These are phyloP conservation scores for Aspergillaceae sp. DNA, from an alignment of 2,329 filamentous ascomycete species.

Conservation along the genomic window DNA sequence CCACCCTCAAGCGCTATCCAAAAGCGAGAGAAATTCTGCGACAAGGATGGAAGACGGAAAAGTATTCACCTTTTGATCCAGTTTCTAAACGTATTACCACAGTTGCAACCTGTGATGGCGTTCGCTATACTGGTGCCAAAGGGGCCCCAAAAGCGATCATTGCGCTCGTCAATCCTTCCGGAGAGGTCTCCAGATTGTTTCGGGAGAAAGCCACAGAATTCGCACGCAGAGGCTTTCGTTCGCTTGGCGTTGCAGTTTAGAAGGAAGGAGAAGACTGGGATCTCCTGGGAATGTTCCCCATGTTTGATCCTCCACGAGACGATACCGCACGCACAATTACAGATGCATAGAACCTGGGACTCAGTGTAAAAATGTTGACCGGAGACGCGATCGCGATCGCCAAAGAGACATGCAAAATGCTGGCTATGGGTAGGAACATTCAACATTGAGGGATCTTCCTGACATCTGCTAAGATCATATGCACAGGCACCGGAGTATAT, in stretches of 20 bases:
- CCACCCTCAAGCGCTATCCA: conserved; percentile 67
- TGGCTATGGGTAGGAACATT: conserved; percentile 65
- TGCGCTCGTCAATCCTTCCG: conserved; percentile 57
- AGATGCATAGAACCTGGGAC: conserved; percentile 66
- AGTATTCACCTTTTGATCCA: conserved; percentile 64
- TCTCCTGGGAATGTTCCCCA: conserved; percentile 66
- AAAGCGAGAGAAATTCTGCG: conserved; percentile 68
- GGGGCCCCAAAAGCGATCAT: conserved; percentile 70
- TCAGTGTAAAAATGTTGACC: conserved; percentile 73
- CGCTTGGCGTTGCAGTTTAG: conserved; percentile 69
- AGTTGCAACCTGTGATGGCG: conserved; percentile 59
- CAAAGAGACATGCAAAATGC: conserved; percentile 76
- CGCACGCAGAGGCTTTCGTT: conserved; percentile 70
- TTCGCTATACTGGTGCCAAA: conserved; percentile 66
- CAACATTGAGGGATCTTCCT: too few species aligned
- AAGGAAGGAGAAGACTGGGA: conserved; percentile 67
- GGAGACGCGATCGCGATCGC: conserved; percentile 72
- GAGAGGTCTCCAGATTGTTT: conserved; percentile 58
- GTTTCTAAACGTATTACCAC: conserved; percentile 72
- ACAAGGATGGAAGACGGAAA: conserved; percentile 67
- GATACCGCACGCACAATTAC: conserved; percentile 71
- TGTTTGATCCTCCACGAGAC: conserved; percentile 72
- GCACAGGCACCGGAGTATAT: conserved; percentile 75
- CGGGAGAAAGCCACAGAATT: conserved; percentile 66
- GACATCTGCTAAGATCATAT: too few species aligned